phyloP scores from a whole-genome alignment of 257 asterid species.

The Voacanga thouarsii region DNA sequence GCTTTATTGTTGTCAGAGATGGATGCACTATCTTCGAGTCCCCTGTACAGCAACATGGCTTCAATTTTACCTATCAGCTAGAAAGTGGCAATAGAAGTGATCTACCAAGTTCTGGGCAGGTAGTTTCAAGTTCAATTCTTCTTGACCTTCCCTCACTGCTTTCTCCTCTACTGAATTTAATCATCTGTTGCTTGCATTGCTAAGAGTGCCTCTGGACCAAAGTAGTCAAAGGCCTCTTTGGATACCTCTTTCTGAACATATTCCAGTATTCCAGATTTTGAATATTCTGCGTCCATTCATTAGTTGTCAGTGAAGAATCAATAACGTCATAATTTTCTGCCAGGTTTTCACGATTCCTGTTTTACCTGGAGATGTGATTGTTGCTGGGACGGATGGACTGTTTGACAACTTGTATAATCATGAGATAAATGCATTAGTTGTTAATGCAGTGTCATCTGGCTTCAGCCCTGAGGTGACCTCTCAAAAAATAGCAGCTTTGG shows the following conservation, averaged over 20 bases:
- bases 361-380: constrained; percentile 60
- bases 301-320: not conserved
- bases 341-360: constrained; percentile 71
- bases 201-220: not conserved
- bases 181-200: not conserved
- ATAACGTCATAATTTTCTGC: not conserved
- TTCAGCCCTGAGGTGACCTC: constrained; percentile 60
- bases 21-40: constrained; percentile 59
- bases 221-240: not conserved
- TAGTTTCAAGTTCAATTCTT: constrained; percentile 4
- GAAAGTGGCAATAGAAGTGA: constrained; percentile 52
- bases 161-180: not conserved
- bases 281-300: not conserved
- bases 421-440: constrained; percentile 59
- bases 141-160: not conserved
- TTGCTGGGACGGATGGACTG: constrained; percentile 86
- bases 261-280: not conserved
- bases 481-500: constrained; percentile 53
- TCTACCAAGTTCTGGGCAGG: constrained; percentile 65
- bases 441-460: constrained; percentile 41
- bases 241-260: not conserved
- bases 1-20: constrained; percentile 70
- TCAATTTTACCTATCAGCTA: constrained; percentile 80
- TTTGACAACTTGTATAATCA: constrained; percentile 66
- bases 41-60: constrained; percentile 78